Base-by-base conservation (phyloP, 2,329 filamentous ascomycete genomes). In the Macrophomina phaseolina region DNA sequence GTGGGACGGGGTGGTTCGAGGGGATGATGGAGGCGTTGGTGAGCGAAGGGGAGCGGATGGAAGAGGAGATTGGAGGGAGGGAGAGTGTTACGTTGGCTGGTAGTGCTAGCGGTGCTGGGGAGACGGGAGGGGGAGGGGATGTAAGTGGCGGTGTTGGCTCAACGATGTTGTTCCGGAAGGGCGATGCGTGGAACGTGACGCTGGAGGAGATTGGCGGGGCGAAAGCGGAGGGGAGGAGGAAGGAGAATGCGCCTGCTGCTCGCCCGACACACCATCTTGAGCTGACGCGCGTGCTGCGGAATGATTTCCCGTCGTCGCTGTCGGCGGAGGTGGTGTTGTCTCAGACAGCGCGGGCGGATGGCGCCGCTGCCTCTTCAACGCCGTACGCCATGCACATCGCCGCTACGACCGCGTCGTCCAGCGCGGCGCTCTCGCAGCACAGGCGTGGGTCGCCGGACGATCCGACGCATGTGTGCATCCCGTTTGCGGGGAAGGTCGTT, bases 1-100 rank as follows among this genome's bases (percentile, higher is more conserved):
- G 83, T 67, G 83, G 87, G 69, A 89, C 86, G 0, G 82, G 82
- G 70, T 89, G 87, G 88, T 78, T 90, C 1, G 85, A 87, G 72
- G 69, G 72, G 18, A 81, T 83, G 34, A 79, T 89, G 2, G 70
- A 73, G 1, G 65, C 71, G 4, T 77, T 85, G 0, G 72, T 86
- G 1, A 65, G 74, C 14, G 8, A 70, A 16, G 79, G 80, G 5
- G 72, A 77, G 28, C 62, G 66, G 3, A 70, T 77, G 3, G 38
- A 3, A 14, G 12, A 16, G 11, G 53, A 14, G 7, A 18, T 60
- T 70, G 14, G 71, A 16, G 64, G 65, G 2, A 34, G 71, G n/a
- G 34, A 4, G 53, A 67, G 4, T 4, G 67, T 14, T 56, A 67
- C 1, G 5, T 32, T 11, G 42, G 7, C 42, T 14, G 0, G 7